Evolutionary conservation across 2,329 filamentous ascomycete species (phyloP), one percentile per base, ranked within the genome.

Genomic region (Magnaporthiopsis incrustans): DNA sequence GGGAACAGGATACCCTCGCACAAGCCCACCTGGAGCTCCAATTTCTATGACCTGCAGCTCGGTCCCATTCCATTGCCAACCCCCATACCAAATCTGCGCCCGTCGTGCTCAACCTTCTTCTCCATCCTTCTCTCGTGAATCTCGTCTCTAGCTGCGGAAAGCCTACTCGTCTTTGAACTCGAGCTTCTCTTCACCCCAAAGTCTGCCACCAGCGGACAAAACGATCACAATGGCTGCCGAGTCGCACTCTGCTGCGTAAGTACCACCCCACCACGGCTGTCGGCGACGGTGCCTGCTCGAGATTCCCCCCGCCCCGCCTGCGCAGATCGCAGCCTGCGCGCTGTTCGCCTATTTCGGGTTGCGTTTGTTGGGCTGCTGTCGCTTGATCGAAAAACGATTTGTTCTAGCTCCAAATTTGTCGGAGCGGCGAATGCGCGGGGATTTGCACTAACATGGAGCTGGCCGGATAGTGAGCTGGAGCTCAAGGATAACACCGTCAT

Each of bases 401-500:
- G 11, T 25, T 10, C 44, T 53, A 8, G 44, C 44, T 53, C n/a
- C 7, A 11, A 11, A 7, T n/a, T 22, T 4, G 44, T 25, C 26
- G 18, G 38, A 32, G n/a, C 15, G 27, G 26, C 15, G 32, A 26
- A 56, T 18, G 27, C 44, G 11, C 30, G 44, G 27, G 26, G 30
- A 25, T 27, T 4, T 22, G 12, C 56, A 38, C 60, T 62, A 62
- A 62, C 56, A 32, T 44, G 25, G 33, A 38, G 33, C 59, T 30
- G 26, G 10, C 30, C n/a, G 25, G 35, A 56, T 77, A 96, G 92
- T 75, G 88, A 86, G 73, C 84, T 96, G 79, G 95, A 99, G 86
- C 89, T 99, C 75, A 99, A 97, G 85, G 92, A 98, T 75, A 96
- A 99, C 85, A 99, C 95, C 69, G 86, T 93, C 75, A 96, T 99